Evolutionary conservation across 2,329 filamentous ascomycete genomes (phyloP).

Genomic region (Xylariaceae sp.): DNA sequence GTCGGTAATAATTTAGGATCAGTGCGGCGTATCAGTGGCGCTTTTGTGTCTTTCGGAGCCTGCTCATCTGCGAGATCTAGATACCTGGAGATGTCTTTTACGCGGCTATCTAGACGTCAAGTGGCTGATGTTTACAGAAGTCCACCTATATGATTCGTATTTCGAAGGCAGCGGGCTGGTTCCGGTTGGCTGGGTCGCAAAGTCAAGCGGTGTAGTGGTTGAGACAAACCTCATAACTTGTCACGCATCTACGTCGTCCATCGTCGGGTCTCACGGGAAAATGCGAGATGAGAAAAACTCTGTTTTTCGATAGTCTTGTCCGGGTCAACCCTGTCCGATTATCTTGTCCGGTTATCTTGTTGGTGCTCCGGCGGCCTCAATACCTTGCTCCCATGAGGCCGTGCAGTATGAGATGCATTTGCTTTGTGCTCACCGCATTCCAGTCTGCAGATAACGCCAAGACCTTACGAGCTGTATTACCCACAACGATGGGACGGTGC

Average conservation of each 20-base stretch:
- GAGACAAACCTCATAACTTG: constrained; percentile 1
- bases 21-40: not conserved
- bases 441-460: constrained; percentile 4
- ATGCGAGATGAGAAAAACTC: not conserved
- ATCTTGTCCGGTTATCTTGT: not conserved
- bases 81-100: not conserved
- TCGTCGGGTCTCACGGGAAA: too few species aligned
- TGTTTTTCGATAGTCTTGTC: not conserved
- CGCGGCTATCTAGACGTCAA: not conserved
- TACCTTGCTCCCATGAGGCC: not conserved
- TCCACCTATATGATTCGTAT: not conserved
- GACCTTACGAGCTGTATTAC: too few species aligned
- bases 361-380: too few species aligned
- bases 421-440: not conserved
- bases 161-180: not conserved
- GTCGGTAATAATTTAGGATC: not conserved
- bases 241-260: too few species aligned
- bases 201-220: constrained; percentile 12
- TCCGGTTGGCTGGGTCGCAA: not conserved
- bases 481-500: not conserved
- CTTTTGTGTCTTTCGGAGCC: not conserved
- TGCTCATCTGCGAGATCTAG: not conserved
- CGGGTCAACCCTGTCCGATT: not conserved
- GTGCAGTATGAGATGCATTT: constrained; percentile 1
- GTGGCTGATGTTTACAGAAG: not conserved